phyloP scores from a whole-genome alignment of 2,329 filamentous ascomycete genomes.

The Hypocreales sp. region DNA sequence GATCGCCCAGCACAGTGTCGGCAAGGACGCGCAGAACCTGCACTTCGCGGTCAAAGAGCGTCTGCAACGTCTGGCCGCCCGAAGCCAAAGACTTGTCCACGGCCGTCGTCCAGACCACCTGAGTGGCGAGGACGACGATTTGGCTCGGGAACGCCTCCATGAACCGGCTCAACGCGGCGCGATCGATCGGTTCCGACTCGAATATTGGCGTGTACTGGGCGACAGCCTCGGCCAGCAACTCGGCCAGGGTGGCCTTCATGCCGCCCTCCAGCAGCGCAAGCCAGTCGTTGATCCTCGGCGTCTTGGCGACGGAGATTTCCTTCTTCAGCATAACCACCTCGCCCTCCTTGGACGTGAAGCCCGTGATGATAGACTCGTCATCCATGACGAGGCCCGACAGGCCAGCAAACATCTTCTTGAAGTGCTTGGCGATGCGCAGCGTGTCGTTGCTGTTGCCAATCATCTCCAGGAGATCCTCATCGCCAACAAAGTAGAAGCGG shows the following conservation, averaged over 20 bases:
- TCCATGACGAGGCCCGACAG: conserved; percentile 82
- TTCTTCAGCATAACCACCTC: conserved; percentile 79
- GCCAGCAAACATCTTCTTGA: conserved; percentile 99
- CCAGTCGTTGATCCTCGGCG: conserved; percentile 97
- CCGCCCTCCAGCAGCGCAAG: conserved; percentile 79
- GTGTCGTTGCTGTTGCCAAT: conserved; percentile 99
- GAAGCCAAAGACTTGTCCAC: conserved; percentile 64
- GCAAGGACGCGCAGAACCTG: conserved; percentile 76
- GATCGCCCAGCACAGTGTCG: conserved; percentile 74
- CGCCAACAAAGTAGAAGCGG: conserved; percentile 97
- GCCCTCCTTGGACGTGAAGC: conserved; percentile 89
- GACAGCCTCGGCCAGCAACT: conserved; percentile 75
- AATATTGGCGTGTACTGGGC: conserved; percentile 71
- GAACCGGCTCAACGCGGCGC: conserved; percentile 58
- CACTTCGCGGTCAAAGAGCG: conserved; percentile 68
- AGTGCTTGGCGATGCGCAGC: conserved; percentile 89
- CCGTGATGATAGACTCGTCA: conserved; percentile 76
- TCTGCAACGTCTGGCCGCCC: conserved; percentile 53
- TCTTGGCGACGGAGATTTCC: conserved; percentile 83
- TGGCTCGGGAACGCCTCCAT: conserved; percentile 79
- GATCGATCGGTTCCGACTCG: conserved; percentile 53
- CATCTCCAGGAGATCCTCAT: conserved; percentile 95
- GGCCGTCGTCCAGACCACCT: conserved; percentile 82
- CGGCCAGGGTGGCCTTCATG: conserved; percentile 89
- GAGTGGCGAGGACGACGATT: conserved; percentile 85